These are phyloP conservation scores for Amauroascus verrucosus DNA, from an alignment of 2,329 filamentous ascomycete species.

Conservation along the genomic window DNA sequence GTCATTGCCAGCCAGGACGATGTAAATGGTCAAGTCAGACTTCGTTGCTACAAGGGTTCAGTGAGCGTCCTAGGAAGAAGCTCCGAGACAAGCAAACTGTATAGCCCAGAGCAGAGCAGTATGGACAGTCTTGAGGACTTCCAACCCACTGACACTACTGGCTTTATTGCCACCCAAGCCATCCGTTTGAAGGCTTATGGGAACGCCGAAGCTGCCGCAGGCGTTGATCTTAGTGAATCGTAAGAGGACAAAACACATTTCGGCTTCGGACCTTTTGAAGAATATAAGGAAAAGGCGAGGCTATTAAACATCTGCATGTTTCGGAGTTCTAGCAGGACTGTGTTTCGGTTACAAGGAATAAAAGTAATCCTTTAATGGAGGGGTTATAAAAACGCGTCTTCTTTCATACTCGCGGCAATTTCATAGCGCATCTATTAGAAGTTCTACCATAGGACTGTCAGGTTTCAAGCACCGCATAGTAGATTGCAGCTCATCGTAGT, in stretches of 20 bases:
- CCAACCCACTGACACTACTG: slow-evolving; percentile 50
- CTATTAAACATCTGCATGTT: not conserved
- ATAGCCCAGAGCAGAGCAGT: slow-evolving; percentile 49
- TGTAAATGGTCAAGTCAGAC: slow-evolving; percentile 48
- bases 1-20: slow-evolving; percentile 49
- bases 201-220: slow-evolving; percentile 14
- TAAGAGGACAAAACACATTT: not conserved
- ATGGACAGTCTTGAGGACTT: slow-evolving; percentile 60
- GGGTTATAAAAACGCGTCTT: not conserved
- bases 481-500: too few species aligned
- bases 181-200: slow-evolving; percentile 21
- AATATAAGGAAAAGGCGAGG: not conserved
- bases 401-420: not conserved
- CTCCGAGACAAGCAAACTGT: slow-evolving; percentile 49
- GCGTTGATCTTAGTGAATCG: slow-evolving; percentile 15
- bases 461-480: too few species aligned
- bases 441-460: not conserved
- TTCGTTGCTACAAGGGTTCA: slow-evolving; percentile 52
- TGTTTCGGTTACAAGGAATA: not conserved
- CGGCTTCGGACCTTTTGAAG: not conserved
- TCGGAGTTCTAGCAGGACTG: slow-evolving; percentile 4
- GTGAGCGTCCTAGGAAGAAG: slow-evolving; percentile 23
- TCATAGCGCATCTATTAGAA: too few species aligned
- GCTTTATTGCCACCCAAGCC: slow-evolving; percentile 39
- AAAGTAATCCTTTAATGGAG: not conserved